Evolutionary conservation across 1,284 basidiomycete species (phyloP), one percentile per base, ranked within the genome.

Genomic region (Fomitopsis schrenkii): DNA sequence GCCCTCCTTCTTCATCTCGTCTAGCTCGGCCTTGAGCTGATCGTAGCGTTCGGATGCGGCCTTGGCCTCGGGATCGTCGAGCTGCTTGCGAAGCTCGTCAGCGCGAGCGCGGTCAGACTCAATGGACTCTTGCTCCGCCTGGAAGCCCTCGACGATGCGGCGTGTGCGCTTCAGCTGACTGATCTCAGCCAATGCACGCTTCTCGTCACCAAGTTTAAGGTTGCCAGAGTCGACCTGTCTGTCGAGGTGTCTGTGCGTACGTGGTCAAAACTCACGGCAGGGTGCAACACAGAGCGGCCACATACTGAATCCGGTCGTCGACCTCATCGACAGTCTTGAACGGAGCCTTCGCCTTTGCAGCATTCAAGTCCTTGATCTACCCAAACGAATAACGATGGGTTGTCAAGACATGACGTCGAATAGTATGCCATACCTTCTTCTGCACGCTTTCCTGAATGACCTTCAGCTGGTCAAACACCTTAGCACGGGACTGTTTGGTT

Each of bases 201-300:
- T 98, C 79, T 99, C 97, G 60, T 98, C 97, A 42, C 91, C 95
- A 60, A 99, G 83, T 75, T 95, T 98, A 84, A 99, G 83, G 65
- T 74, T 86, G 26, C 97, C 97, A 9, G 93, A 91, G 72, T 98
- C 97, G 63, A 99, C 89, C 73, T 95, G 91, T 69, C 84, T 90
- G 64, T 96, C 93, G 69, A 95, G 81, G 66, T 87, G 81, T 68
- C 93, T 96, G 69, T n/a, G 66, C 53, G 22, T 59, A 30, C 28
- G 26, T 33, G 48, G 48, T 50, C 9, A 33, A 17, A 28, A 6
- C 10, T 30, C 9, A 15, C 12, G 26, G 12, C 9, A 14, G 14
- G 22, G 3, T 14, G 48, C 12, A 50, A 33, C 14, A 22, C 48
- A 33, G 9, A 9, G 17, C 26, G 7, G 48, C 22, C 5, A 50